Base-by-base conservation (phyloP, 1,139 yeast genomes). In the Debaryomyces subglobosus region DNA sequence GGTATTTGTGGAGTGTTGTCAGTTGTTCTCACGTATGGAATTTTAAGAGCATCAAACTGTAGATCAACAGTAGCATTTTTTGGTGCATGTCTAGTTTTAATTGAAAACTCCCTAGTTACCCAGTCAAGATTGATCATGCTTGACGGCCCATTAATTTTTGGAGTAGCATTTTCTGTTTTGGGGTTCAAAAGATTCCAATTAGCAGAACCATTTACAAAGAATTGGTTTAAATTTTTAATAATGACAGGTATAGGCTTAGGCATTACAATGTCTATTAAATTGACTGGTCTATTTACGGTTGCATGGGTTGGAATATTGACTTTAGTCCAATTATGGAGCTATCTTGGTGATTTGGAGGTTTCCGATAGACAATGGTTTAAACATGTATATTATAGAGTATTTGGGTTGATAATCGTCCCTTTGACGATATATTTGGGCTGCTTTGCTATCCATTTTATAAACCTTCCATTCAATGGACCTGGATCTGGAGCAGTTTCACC, bases 321-420 rank as follows among this genome's bases (percentile, higher is more conserved):
- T 0, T 43, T 65, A 0, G 56, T 71, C 36, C 80, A 81, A 45
- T 58, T 81, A 16, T 87, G 92, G 90, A 62, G 64, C 47, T 55
- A 76, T 5, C 58, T 82, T 16, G 89, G 88, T 2, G 94, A 89
- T 63, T 56, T 83, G 37, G 66, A 66, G 1, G 65, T 82, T 1
- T 41, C 74, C 10, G 63, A 65, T 16, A 44, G 48, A 8, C 46
- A 56, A 36, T 63, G 79, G 57, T 51, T 67, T 29, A 63, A 59
- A 33, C 79, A 73, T 53, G 49, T 71, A 1, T 29, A 61, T 0
- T 52, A 58, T 7, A 72, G 81, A 46, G 32, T 68, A 0, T 30
- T 68, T 3, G 65, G 71, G 1, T 64, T 82, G 34, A 49, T 82
- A 0, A 43, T 73, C 0, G 48, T 84, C 1, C 90, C 96, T 1